Conservation (phyloP, 1,284 basidiomycete genomes). For the Inonotus obliquus region DNA sequence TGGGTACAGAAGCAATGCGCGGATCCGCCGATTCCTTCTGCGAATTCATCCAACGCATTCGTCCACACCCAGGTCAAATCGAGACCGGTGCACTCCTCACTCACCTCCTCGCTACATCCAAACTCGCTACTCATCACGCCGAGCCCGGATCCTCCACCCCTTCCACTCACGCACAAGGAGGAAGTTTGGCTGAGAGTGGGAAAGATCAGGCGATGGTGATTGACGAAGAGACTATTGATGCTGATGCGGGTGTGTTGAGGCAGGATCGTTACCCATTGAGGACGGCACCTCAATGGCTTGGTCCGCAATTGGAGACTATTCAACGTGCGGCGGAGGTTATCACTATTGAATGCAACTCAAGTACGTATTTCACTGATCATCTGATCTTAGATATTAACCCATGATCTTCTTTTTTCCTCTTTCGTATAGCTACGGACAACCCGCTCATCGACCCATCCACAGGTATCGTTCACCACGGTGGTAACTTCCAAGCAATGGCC, state of each 20-base stretch:
- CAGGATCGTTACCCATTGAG: slow-evolving; percentile 81
- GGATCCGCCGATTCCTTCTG: slow-evolving; percentile 72
- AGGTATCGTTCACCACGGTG: slow-evolving; percentile 72
- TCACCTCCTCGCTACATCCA: slow-evolving; percentile 66
- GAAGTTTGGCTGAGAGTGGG: slow-evolving; percentile 51
- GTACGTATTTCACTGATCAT: slow-evolving; percentile 41
- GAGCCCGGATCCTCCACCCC: slow-evolving; percentile 60
- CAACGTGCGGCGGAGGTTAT: slow-evolving; percentile 59
- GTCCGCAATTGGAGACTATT: slow-evolving; percentile 83
- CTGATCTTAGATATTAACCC: background rate
- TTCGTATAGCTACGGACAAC: slow-evolving; percentile 60
- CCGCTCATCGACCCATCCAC: slow-evolving; percentile 67
- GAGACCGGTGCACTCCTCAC: slow-evolving; percentile 69
- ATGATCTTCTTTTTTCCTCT: background rate
- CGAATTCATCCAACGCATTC: slow-evolving; percentile 74
- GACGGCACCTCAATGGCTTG: slow-evolving; percentile 80
- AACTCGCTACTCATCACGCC: slow-evolving; percentile 61
- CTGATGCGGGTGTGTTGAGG: slow-evolving; percentile 51
- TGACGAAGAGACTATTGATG: slow-evolving; percentile 38
- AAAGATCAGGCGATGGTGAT: slow-evolving; percentile 33
- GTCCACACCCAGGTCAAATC: slow-evolving; percentile 85
- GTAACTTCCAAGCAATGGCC: slow-evolving; percentile 86
- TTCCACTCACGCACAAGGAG: background rate
- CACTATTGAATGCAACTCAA: slow-evolving; percentile 81
- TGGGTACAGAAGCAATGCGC: slow-evolving; percentile 78